Evolutionary conservation across 192 early-diverging fungal genomes (phyloP), one percentile per base, ranked within the genome.

Genomic region (Umbelopsis ramanniana): DNA sequence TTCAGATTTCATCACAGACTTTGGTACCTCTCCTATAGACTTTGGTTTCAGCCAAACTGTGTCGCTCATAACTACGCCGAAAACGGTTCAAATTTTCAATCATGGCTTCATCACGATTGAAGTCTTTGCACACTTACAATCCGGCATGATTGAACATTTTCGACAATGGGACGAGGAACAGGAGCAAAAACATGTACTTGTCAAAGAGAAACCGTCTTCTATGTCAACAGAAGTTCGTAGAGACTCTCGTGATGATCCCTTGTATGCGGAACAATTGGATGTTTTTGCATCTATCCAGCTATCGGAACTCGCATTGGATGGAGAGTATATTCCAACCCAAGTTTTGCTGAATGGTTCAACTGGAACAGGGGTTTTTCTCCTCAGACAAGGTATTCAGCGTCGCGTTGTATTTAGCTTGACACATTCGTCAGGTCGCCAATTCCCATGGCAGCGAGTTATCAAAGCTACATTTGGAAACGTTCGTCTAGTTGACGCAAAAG

Each of bases 301-400:
- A 19, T 82, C 85, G 33, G 93, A 94, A 50, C 73, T 90, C n/a
- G 82, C 81, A 12, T 74, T 83, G 2, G 84, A 88, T 38, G 93
- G 91, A 26, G 78, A 83, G 10, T 92, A 91, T 75, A 74, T 77
- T 38, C 87, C 87, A 12, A 86, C 89, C 6, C 82, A 86, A 46
- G 85, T 86, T 1, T 74, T 83, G 15, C 79, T 79, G 2, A 74
- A 85, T 46, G 69, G 52, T 33, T 66, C 47, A 67, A 68, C 80
- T 46, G 87, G 83, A 75, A 72, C 75, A 17, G 85, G 84, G 21
- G 86, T 86, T 1, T 91, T 92, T 72, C 53, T 83, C 22, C 77
- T 94, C 67, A 84, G 88, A 67, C 93, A 94, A 80, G 93, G 93
- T 10, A 57, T 94, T 22, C 92, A 93, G 77, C 82, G 91, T 7